A percentile compares a stretch with the other conserved stretches of the same genome.
Conservation (phyloP, 1,284 basidiomycete species). For the Ceratobasidium papillatum region DNA sequence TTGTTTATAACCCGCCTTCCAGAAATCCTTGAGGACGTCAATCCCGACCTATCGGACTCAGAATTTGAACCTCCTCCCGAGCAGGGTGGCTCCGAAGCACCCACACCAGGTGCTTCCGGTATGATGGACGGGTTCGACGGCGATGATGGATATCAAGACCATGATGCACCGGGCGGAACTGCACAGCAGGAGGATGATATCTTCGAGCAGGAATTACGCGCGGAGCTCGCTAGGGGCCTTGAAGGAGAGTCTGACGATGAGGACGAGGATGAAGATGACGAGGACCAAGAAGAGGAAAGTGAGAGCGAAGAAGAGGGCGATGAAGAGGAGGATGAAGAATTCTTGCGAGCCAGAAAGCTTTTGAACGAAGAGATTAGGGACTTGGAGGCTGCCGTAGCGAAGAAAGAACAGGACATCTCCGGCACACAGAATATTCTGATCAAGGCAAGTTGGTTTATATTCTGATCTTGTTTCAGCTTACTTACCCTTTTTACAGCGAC, state of each 20-base stretch:
- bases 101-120: conserved; percentile 46
- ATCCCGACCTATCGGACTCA: conserved; percentile 86
- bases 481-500: conserved; percentile 65
- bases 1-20: background rate
- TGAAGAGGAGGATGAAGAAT: conserved; percentile 72
- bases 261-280: conserved; percentile 65
- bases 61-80: conserved; percentile 73
- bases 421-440: conserved; percentile 89
- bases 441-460: conserved; percentile 59
- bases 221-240: conserved; percentile 32
- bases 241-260: conserved; percentile 45
- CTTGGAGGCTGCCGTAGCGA: conserved; percentile 85
- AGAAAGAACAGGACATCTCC: conserved; percentile 87
- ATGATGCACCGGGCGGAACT: conserved; percentile 7
- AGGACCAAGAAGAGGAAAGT: conserved; percentile 67
- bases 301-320: conserved; percentile 72
- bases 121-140: conserved; percentile 30
- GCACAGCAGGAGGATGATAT: conserved; percentile 35
- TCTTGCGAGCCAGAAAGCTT: conserved; percentile 75
- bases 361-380: conserved; percentile 90
- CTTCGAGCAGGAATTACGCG: conserved; percentile 32
- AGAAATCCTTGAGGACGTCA: conserved; percentile 85
- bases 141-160: conserved; percentile 34
- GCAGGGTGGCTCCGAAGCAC: conserved; percentile 66
- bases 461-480: conserved; percentile 11